Evolutionary conservation across 202 grass and related monocot species (phyloP).

Genomic region (Bolboschoenoplectus hybrid): DNA sequence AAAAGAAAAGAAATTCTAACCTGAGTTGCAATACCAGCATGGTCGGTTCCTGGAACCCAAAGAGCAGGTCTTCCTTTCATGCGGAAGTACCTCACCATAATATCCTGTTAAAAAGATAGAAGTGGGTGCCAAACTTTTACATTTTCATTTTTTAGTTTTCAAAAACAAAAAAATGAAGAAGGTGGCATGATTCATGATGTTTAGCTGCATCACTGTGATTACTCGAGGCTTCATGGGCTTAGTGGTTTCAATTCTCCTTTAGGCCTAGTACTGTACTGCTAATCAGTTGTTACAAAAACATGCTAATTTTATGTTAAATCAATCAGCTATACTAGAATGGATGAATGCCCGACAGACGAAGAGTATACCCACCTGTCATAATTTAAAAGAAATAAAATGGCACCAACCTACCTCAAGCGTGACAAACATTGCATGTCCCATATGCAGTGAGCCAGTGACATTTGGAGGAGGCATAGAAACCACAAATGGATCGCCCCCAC

Average conservation of each 20-base stretch:
- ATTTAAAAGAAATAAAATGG: not conserved
- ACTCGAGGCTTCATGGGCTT: not conserved
- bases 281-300: not conserved
- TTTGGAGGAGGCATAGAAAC: constrained; percentile 95
- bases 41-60: constrained; percentile 96
- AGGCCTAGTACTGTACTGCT: not conserved
- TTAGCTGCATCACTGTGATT: not conserved
- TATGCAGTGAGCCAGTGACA: constrained; percentile 95
- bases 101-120: constrained; percentile 72
- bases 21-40: constrained; percentile 99
- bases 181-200: not conserved
- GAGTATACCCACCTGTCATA: not conserved
- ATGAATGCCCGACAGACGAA: not conserved
- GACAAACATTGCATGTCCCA: constrained; percentile 99
- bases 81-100: constrained; percentile 95
- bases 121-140: constrained; percentile 31
- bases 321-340: not conserved
- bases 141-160: not conserved
- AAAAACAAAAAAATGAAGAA: constrained; percentile 8
- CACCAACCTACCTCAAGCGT: constrained; percentile 84
- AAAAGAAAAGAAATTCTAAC: constrained; percentile 43
- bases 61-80: constrained; percentile 97
- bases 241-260: not conserved
- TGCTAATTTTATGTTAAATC: not conserved
- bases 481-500: constrained; percentile 76